Evolutionary conservation across 139 green algal species (phyloP), one percentile per base, ranked within the genome.

Genomic region (Yamagishiella unicocca): DNA sequence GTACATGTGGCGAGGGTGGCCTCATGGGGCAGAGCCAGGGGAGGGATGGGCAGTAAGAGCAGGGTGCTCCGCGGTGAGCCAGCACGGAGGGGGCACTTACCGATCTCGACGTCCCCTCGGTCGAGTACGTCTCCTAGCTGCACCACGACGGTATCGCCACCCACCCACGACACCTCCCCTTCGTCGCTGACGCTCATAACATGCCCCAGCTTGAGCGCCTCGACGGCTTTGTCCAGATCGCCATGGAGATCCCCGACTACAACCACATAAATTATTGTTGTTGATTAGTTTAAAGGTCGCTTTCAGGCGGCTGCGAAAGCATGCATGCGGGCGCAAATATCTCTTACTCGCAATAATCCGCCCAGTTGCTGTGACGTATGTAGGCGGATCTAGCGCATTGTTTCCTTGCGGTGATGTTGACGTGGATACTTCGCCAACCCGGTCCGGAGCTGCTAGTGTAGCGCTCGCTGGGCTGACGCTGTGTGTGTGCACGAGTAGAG

Each of bases 111-210:
- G 89, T 98, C 94, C 14, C 96, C 96, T 46, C 96, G 90, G 85
- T 99, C 96, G 35, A 99, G 90, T 27, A 99, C 95, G 82, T 99
- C 96, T 1, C 96, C 96, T 19, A 99, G 90, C 93, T 99, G 96
- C 71, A 99, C 96, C 3, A 99, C 94, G 14, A 95, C 91, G 1
- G 96, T 94, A 87, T 98, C 92, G 29, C 93, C 94, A 37, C 96
- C 96, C 45, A 89, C 89, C 96, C 96, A 99, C 4, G 72, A 54
- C 19, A 94, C 78, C 45, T 92, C 90, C 42, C 85, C 82, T 14
- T 90, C 83, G 17, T 83, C 82, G 33, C n/a, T 84, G 40, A 93
- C 66, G 43, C 37, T 68, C 31, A 98, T 87, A 27, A 98, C 94
- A 0, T 93, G 89, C 33, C 95, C 95, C 46, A 97, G 58, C 82